Conservation (phyloP, 768 basidiomycete genomes). For the Pisolithus orientalis region DNA sequence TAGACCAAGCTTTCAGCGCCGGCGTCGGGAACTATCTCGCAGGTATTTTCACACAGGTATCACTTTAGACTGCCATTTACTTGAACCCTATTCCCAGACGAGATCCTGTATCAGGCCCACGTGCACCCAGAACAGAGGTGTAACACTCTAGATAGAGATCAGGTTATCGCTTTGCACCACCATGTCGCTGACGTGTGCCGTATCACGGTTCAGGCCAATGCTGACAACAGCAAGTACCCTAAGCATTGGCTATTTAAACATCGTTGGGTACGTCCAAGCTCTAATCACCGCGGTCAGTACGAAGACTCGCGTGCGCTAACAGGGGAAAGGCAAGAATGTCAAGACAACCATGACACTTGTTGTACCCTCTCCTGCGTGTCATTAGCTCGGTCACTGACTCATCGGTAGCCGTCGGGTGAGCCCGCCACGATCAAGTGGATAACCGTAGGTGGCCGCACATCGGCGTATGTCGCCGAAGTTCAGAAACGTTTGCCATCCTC, state of each 20-base stretch:
- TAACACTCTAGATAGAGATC: conserved; percentile 43
- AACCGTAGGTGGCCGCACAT: conserved; percentile 72
- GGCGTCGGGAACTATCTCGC: conserved; percentile 84
- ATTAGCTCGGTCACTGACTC: conserved; percentile 2
- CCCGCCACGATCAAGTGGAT: conserved; percentile 71
- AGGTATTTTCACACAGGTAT: conserved; percentile 32
- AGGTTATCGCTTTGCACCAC: conserved; percentile 45
- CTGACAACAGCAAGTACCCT: conserved; percentile 64
- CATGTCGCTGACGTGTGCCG: conserved; percentile 51
- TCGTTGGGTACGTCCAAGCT: conserved; percentile 46
- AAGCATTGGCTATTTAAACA: conserved; percentile 61
- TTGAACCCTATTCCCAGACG: conserved; percentile 34
- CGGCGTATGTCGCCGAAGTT: conserved; percentile 62
- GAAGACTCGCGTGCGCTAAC: conserved; percentile 9
- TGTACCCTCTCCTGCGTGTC: conserved; percentile 23
- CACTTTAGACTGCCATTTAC: neutral
- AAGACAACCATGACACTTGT: conserved; percentile 39
- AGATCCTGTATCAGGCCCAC: conserved; percentile 67
- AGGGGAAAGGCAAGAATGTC: conserved; percentile 57
- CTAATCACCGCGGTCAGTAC: neutral
- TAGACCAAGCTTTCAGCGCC: conserved; percentile 76
- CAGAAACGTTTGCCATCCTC: conserved; percentile 33
- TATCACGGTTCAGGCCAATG: conserved; percentile 61
- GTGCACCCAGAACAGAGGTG: conserved; percentile 69
- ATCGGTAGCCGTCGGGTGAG: conserved; percentile 53